A percentile compares a stretch with the other conserved stretches of the same genome.
phyloP scores from a whole-genome alignment of 352 stramenopile genomes.

The Thraustochytrium striatum region DNA sequence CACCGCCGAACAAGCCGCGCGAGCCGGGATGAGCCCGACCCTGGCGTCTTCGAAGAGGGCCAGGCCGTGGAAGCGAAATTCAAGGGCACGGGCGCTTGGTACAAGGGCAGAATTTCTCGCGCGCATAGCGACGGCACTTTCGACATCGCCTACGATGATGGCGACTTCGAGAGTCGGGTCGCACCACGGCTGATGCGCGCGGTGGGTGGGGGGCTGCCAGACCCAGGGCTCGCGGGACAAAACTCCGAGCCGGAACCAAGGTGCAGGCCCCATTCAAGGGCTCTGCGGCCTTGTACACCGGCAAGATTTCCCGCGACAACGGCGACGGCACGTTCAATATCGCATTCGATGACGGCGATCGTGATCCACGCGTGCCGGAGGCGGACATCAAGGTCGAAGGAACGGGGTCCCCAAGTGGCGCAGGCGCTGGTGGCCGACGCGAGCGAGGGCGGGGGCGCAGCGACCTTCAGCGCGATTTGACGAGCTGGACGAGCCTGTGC shows the following conservation, averaged over 20 bases:
- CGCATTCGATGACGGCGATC: constrained; percentile 72
- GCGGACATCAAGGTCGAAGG: constrained; percentile 53
- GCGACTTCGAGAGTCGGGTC: constrained; percentile 57
- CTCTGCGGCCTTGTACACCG: constrained; percentile 66
- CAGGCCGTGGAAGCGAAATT: constrained; percentile 54
- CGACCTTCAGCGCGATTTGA: background rate
- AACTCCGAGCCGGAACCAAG: background rate
- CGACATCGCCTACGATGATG: constrained; percentile 63
- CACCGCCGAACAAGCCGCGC: background rate
- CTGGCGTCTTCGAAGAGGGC: background rate
- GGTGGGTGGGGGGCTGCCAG: background rate
- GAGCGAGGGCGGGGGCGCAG: background rate
- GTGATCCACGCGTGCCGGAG: constrained; percentile 57
- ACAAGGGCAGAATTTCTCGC: constrained; percentile 48
- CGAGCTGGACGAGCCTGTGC: background rate
- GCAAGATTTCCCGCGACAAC: constrained; percentile 63
- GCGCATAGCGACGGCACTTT: constrained; percentile 58
- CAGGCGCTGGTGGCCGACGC: background rate
- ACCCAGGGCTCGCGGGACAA: background rate
- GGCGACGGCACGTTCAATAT: constrained; percentile 68
- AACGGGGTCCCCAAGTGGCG: background rate
- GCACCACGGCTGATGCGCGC: constrained; percentile 47
- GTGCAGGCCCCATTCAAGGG: constrained; percentile 68
- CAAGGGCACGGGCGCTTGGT: constrained; percentile 46
- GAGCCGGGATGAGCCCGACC: background rate